Conservation (phyloP, 306 rosid genomes). For the Delonix regia region DNA sequence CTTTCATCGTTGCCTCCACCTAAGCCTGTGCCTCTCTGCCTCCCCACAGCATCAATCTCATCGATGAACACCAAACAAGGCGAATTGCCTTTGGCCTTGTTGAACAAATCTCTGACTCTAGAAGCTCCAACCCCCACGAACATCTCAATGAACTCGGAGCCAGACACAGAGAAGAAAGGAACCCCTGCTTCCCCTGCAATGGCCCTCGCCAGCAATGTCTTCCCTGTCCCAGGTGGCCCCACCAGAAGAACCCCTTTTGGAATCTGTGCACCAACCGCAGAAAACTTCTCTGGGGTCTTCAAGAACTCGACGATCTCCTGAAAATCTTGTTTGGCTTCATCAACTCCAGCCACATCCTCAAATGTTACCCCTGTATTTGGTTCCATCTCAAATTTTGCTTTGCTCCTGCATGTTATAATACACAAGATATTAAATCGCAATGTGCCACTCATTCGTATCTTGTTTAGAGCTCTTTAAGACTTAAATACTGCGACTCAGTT, state of each 20-base stretch:
- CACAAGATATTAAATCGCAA: not conserved
- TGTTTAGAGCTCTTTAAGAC: too few species aligned
- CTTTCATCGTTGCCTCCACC: constrained; percentile 89
- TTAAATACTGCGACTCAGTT: not conserved
- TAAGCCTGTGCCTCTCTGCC: constrained; percentile 86
- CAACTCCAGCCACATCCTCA: constrained; percentile 82
- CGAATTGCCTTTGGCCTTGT: constrained; percentile 68
- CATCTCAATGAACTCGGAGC: constrained; percentile 88
- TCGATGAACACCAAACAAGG: constrained; percentile 84
- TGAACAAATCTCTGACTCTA: constrained; percentile 78
- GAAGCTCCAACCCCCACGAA: constrained; percentile 89
- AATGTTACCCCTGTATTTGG: constrained; percentile 86
- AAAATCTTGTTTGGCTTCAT: constrained; percentile 89
- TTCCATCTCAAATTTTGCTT: constrained; percentile 82
- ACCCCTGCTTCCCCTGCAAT: constrained; percentile 94
- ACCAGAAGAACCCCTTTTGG: constrained; percentile 75
- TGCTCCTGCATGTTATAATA: constrained; percentile 49
- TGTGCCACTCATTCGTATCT: too few species aligned
- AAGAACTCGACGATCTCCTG: constrained; percentile 80
- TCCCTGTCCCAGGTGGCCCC: constrained; percentile 87
- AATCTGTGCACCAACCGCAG: constrained; percentile 73
- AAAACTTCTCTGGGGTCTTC: constrained; percentile 78
- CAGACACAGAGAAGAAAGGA: constrained; percentile 80
- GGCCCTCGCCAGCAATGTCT: constrained; percentile 80
- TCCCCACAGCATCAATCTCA: constrained; percentile 84